Evolutionary conservation across 1,284 basidiomycete species (phyloP).

Genomic region (Gymnopus androsaceus): DNA sequence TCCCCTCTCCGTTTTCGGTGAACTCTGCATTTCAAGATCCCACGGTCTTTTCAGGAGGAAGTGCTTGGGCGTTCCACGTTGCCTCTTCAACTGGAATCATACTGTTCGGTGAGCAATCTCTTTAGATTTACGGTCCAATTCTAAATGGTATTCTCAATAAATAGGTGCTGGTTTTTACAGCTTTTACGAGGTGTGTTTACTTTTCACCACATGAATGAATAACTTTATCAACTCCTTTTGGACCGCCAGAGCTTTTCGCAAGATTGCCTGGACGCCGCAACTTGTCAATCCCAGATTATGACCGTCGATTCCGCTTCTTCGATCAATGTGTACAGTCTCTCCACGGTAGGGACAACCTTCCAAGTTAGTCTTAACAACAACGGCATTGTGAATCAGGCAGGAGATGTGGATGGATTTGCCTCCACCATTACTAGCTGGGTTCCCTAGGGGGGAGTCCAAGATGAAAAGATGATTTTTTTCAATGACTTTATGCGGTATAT

Average conservation of each 20-base stretch:
- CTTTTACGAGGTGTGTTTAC: slow-evolving; percentile 41
- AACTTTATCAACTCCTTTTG: not conserved
- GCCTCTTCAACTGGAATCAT: slow-evolving; percentile 48
- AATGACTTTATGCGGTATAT: too few relatives aligned
- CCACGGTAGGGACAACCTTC: slow-evolving; percentile 55
- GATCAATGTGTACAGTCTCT: slow-evolving; percentile 54
- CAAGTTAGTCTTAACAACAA: slow-evolving; percentile 50
- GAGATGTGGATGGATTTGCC: slow-evolving; percentile 54
- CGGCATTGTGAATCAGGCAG: slow-evolving; percentile 44
- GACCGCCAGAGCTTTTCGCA: slow-evolving; percentile 44
- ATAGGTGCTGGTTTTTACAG: slow-evolving; percentile 60
- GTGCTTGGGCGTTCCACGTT: slow-evolving; percentile 52
- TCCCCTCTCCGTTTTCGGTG: slow-evolving; percentile 46
- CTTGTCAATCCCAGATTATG: slow-evolving; percentile 56
- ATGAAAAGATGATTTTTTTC: too few relatives aligned
- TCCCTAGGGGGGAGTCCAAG: too few relatives aligned
- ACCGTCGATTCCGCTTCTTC: slow-evolving; percentile 42
- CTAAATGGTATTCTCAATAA: not conserved
- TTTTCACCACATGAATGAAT: not conserved
- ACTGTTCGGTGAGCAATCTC: slow-evolving; percentile 50
- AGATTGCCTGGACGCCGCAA: slow-evolving; percentile 44
- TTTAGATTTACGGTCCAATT: not conserved
- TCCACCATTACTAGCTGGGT: slow-evolving; percentile 18
- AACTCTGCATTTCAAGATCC: slow-evolving; percentile 51
- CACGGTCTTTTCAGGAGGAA: slow-evolving; percentile 24